Conservation (phyloP, 345 rosid genomes). For the Aquilaria malaccensis region DNA sequence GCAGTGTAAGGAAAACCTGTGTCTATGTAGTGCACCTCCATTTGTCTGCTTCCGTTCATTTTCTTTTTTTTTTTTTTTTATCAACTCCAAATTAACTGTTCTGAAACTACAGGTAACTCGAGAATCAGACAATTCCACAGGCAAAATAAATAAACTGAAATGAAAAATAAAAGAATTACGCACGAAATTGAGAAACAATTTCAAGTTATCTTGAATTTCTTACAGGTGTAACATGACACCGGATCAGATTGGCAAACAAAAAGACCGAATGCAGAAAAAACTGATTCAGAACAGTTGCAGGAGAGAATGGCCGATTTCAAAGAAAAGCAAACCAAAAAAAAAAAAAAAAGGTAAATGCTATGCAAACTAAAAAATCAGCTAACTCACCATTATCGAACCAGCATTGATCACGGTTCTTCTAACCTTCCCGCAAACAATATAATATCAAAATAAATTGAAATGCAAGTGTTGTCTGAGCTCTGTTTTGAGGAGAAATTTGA, state of each 20-base stretch:
- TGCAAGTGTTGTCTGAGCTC: neutral
- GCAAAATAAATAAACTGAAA: conserved; percentile 21
- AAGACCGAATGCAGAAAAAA: neutral
- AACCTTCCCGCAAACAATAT: neutral
- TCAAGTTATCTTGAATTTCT: too few species aligned
- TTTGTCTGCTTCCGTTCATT: conserved; percentile 43
- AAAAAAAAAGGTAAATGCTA: conserved; percentile 3
- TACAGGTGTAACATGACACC: too few species aligned
- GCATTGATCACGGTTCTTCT: conserved; percentile 2
- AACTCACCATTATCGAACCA: neutral
- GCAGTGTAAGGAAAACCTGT: conserved; percentile 49
- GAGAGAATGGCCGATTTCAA: too few species aligned
- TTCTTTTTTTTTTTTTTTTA: conserved; percentile 2
- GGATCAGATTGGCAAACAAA: neutral
- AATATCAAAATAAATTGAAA: neutral
- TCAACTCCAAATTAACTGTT: neutral
- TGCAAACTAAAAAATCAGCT: neutral
- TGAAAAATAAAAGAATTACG: too few species aligned
- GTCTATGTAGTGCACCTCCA: conserved; percentile 51
- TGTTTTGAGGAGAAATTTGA: neutral
- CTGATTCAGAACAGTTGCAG: neutral
- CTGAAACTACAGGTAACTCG: too few species aligned
- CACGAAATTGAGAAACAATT: too few species aligned
- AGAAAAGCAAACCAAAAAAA: neutral
- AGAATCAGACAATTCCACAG: neutral